Conservation (phyloP, 305 asterid species). For the Rubia tinctorum region DNA sequence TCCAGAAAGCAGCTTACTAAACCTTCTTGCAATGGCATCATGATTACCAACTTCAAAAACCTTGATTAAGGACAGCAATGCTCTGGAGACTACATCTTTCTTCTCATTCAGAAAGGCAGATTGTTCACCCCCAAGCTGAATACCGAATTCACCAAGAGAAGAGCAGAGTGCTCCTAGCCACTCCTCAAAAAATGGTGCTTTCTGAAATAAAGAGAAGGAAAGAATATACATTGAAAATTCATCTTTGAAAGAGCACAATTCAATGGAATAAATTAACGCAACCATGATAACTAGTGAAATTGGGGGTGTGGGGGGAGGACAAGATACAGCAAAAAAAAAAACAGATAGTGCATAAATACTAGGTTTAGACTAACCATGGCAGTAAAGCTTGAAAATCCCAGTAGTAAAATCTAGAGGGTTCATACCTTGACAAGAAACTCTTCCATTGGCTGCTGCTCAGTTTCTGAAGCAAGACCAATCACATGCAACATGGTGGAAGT, state of each 20-base stretch:
- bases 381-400: neutral
- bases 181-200: conserved; percentile 67
- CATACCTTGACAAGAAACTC: conserved; percentile 80
- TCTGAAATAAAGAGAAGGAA: conserved; percentile 32
- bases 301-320: neutral
- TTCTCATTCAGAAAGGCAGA: conserved; percentile 44
- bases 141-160: conserved; percentile 49
- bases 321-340: neutral
- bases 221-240: conserved; percentile 4
- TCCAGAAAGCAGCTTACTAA: conserved; percentile 39
- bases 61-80: conserved; percentile 53
- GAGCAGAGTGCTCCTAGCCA: conserved; percentile 68
- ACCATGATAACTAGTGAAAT: neutral
- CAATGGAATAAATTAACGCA: neutral
- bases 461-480: conserved; percentile 72
- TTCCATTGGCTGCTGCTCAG: conserved; percentile 41
- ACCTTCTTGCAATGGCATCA: conserved; percentile 42
- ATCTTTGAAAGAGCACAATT: neutral
- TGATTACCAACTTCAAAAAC: conserved; percentile 53
- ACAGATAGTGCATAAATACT: neutral
- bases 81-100: conserved; percentile 49
- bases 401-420: neutral
- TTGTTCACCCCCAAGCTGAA: conserved; percentile 34
- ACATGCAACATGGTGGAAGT: conserved; percentile 89
- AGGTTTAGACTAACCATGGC: neutral